phyloP scores from a whole-genome alignment of 352 stramenopile species.

The Elongisporangium prolatum region DNA sequence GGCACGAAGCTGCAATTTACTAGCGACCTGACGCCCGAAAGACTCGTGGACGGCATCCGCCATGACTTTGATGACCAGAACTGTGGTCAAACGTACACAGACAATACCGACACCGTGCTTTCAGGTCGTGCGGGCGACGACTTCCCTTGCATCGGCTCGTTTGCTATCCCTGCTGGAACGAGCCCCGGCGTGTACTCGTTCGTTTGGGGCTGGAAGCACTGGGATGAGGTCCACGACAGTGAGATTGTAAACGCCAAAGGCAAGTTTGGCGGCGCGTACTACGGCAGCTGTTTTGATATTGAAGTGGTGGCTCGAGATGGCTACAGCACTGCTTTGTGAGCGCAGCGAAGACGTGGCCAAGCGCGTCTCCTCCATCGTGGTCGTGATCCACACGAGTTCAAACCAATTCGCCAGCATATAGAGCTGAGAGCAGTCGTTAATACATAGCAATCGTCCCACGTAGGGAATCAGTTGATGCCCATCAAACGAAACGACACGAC shows the following conservation, averaged over 20 bases:
- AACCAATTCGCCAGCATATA: background rate
- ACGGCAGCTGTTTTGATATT: constrained; percentile 60
- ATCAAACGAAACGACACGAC: constrained; percentile 10
- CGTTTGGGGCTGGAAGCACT: constrained; percentile 74
- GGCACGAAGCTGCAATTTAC: constrained; percentile 34
- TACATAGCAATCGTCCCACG: background rate
- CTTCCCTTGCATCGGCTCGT: constrained; percentile 46
- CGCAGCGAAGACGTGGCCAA: background rate
- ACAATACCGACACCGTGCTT: constrained; percentile 30
- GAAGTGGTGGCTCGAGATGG: constrained; percentile 19
- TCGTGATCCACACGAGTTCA: background rate
- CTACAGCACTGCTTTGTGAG: background rate
- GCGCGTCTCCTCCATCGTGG: background rate
- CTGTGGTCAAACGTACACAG: constrained; percentile 41
- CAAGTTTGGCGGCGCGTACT: constrained; percentile 46
- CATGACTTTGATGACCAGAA: constrained; percentile 71
- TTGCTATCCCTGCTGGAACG: constrained; percentile 39
- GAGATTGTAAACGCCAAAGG: constrained; percentile 38
- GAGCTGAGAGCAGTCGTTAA: background rate
- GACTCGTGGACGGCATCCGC: constrained; percentile 55
- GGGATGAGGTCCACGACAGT: constrained; percentile 42
- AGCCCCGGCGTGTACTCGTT: constrained; percentile 50
- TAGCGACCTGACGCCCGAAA: constrained; percentile 43
- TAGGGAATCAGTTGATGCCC: background rate
- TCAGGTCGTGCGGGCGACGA: constrained; percentile 41